Percentiles rank a stretch among this genome's conserved stretches.
phyloP scores from a whole-genome alignment of 768 basidiomycete species.

The Lactarius sp. region DNA sequence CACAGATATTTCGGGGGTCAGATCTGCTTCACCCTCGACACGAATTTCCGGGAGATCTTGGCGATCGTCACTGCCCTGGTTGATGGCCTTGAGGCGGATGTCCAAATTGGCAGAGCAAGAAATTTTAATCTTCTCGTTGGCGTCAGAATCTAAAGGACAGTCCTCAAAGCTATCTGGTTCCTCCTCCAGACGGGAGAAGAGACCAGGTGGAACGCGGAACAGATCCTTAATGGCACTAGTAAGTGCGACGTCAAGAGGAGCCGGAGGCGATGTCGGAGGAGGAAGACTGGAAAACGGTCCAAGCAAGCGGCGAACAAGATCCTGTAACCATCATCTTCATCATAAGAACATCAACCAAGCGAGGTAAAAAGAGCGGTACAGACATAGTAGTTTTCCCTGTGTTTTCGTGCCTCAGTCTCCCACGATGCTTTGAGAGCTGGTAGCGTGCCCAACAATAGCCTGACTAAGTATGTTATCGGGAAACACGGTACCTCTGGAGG shows the following conservation, averaged over 20 bases:
- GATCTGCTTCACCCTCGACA: constrained; percentile 25
- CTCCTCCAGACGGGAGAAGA: constrained; percentile 22
- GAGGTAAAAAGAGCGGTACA: constrained; percentile 27
- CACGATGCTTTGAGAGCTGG: constrained; percentile 54
- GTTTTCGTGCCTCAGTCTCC: constrained; percentile 52
- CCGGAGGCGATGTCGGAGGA: constrained; percentile 20
- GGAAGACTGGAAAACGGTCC: constrained; percentile 44
- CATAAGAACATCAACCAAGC: constrained; percentile 13
- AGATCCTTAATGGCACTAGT: constrained; percentile 23
- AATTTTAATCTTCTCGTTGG: constrained; percentile 16
- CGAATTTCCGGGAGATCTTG: constrained; percentile 39
- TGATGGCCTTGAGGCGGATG: constrained; percentile 45
- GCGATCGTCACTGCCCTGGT: constrained; percentile 28
- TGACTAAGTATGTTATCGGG: constrained; percentile 29
- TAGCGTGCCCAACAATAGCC: constrained; percentile 60
- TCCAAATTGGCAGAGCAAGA: constrained; percentile 50
- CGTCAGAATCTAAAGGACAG: constrained; percentile 21
- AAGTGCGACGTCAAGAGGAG: constrained; percentile 23
- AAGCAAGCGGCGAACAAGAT: constrained; percentile 61
- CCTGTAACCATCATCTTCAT: constrained; percentile 37
- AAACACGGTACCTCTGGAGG: neutral
- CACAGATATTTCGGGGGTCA: constrained; percentile 33
- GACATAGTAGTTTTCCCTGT: constrained; percentile 72
- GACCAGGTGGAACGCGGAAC: constrained; percentile 23
- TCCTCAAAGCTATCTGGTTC: constrained; percentile 15